These are phyloP conservation scores for Pythium rhizo-oryzae DNA, from an alignment of 352 stramenopile species.

Conservation along the genomic window DNA sequence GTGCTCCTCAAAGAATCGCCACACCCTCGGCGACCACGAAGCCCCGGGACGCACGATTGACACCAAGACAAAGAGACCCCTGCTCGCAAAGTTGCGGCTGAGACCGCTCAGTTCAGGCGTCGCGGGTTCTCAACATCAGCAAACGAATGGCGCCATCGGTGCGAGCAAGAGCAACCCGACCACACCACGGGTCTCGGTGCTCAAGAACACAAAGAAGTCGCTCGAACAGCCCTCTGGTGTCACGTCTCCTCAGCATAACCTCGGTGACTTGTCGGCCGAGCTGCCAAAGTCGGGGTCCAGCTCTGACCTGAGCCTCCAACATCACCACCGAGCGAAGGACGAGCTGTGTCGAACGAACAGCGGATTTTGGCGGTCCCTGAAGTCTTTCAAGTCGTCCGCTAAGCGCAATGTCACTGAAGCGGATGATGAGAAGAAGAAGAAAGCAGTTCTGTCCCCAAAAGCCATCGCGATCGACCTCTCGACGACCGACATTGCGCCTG, in stretches of 20 bases:
- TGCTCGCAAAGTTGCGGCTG: constrained; percentile 59
- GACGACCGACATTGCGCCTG: not conserved
- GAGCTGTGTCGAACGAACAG: not conserved
- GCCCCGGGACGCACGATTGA: not conserved
- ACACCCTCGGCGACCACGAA: not conserved
- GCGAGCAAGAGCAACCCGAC: constrained; percentile 7
- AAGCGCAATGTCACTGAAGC: constrained; percentile 10
- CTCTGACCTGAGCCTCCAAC: not conserved
- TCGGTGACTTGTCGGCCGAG: not conserved
- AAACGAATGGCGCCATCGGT: not conserved
- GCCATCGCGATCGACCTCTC: constrained; percentile 25
- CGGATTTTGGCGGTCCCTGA: constrained; percentile 18
- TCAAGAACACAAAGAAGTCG: not conserved
- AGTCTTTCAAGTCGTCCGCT: constrained; percentile 12
- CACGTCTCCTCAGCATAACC: no score
- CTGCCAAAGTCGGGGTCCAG: constrained; percentile 1
- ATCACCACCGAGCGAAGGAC: not conserved
- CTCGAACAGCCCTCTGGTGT: not conserved
- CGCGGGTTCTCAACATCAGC: not conserved
- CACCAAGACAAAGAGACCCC: constrained; percentile 35
- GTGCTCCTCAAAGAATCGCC: constrained; percentile 1
- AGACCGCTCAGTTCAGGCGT: constrained; percentile 44
- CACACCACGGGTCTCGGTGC: constrained; percentile 7
- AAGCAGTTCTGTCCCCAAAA: constrained; percentile 9
- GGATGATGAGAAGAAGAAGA: constrained; percentile 24